phyloP scores from a whole-genome alignment of 257 asterid species.

The Eustoma russellianum region DNA sequence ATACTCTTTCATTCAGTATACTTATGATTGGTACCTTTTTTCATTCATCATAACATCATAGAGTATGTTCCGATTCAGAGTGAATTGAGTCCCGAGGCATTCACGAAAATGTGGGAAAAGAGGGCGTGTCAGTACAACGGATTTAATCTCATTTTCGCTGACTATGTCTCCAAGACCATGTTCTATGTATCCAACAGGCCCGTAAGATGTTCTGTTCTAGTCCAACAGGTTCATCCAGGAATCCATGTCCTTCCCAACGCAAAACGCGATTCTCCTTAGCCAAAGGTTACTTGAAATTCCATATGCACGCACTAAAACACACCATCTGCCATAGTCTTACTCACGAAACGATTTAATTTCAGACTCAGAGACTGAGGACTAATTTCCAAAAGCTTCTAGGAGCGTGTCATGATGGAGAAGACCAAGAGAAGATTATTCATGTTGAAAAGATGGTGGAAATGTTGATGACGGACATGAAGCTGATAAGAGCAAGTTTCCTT shows the following conservation, averaged over 20 bases:
- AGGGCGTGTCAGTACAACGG: constrained; percentile 59
- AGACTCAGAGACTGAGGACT: constrained; percentile 40
- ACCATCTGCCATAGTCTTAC: no score
- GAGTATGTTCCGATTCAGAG: constrained; percentile 25
- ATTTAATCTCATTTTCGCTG: constrained; percentile 55
- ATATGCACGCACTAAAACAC: no score
- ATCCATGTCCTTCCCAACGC: constrained; percentile 59
- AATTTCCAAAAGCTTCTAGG: constrained; percentile 27
- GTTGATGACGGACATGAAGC: constrained; percentile 60
- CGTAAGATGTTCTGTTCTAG: constrained; percentile 24
- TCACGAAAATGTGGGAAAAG: constrained; percentile 42
- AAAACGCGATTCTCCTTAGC: constrained; percentile 64
- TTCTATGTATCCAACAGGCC: constrained; percentile 62
- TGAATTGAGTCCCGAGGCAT: constrained; percentile 43
- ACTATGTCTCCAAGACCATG: constrained; percentile 39
- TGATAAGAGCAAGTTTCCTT: constrained; percentile 36
- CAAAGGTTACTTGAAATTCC: constrained; percentile 31
- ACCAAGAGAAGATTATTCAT: constrained; percentile 17
- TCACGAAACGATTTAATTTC: not conserved
- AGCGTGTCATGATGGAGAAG: constrained; percentile 4
- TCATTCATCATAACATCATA: no score
- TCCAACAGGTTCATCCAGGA: constrained; percentile 46
- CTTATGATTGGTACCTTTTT: not conserved
- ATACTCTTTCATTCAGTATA: no score
- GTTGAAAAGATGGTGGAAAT: constrained; percentile 37